phyloP scores from a whole-genome alignment of 257 asterid genomes.

The Fraxinus quadrangulata region DNA sequence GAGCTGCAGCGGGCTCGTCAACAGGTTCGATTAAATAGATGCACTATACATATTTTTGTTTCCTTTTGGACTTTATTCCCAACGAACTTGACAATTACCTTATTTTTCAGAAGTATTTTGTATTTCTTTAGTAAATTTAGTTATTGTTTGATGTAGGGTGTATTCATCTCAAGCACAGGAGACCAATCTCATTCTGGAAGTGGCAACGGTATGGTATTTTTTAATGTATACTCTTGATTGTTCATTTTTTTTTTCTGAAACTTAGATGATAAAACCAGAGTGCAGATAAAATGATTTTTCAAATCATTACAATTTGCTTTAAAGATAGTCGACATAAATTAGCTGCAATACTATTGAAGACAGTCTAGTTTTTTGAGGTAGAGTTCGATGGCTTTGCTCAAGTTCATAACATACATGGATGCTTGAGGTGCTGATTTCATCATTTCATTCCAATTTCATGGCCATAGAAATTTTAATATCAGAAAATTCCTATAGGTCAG shows the following conservation, averaged over 20 bases:
- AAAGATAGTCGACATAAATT: neutral
- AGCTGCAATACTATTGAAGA: neutral
- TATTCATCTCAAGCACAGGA: constrained; percentile 65
- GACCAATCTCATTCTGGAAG: constrained; percentile 66
- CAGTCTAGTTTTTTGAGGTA: neutral
- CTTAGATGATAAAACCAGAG: neutral
- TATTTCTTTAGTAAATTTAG: neutral
- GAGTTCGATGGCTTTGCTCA: neutral
- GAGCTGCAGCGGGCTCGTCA: constrained; percentile 89
- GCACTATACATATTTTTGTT: neutral
- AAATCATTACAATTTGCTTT: neutral
- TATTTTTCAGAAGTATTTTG: neutral
- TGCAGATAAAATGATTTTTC: neutral
- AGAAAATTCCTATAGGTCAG: neutral
- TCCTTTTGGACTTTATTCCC: neutral
- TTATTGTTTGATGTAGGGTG: constrained; percentile 41
- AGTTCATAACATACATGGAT: neutral
- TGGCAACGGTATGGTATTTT: constrained; percentile 64
- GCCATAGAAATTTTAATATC: neutral
- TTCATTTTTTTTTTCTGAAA: neutral
- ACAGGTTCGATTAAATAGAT: constrained; percentile 38
- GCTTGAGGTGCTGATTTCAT: neutral
- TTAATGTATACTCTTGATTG: neutral
- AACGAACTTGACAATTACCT: neutral
- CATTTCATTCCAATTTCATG: neutral